phyloP scores from a whole-genome alignment of 129 eudicot species.

The Apium graveolens region DNA sequence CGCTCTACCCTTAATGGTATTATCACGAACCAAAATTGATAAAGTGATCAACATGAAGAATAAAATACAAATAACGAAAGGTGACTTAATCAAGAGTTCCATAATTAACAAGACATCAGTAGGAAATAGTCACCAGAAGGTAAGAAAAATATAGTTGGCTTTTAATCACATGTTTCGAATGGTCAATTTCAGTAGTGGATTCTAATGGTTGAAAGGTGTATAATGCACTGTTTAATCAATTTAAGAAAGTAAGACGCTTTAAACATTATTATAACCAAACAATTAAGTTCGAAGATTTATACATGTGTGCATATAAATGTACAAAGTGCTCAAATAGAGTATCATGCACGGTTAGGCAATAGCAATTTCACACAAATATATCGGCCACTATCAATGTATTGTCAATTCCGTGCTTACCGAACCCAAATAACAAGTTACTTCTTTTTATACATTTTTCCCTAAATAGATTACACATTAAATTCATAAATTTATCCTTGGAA shows the following conservation, averaged over 20 bases:
- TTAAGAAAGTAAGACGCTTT: not conserved
- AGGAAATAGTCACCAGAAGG: no score
- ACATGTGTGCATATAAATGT: not conserved
- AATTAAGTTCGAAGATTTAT: not conserved
- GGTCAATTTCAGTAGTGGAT: not conserved
- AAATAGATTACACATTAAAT: no score
- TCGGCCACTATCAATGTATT: not conserved
- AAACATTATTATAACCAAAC: not conserved
- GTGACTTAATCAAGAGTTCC: not conserved
- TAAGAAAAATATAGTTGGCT: no score
- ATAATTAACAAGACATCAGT: not conserved
- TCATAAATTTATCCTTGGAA: no score
- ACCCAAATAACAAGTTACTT: no score
- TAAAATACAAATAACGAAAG: not conserved
- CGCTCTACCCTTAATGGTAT: no score
- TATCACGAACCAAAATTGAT: not conserved
- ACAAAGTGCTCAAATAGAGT: no score
- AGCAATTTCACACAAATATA: not conserved
- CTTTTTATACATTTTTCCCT: no score
- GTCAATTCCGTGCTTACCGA: no score
- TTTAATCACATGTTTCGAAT: not conserved
- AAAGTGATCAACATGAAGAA: not conserved
- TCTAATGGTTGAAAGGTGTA: not conserved
- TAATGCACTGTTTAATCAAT: not conserved
- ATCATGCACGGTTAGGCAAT: not conserved